These are phyloP conservation scores for Xylaria sp. DNA, from an alignment of 2,329 filamentous ascomycete genomes.

Conservation along the genomic window DNA sequence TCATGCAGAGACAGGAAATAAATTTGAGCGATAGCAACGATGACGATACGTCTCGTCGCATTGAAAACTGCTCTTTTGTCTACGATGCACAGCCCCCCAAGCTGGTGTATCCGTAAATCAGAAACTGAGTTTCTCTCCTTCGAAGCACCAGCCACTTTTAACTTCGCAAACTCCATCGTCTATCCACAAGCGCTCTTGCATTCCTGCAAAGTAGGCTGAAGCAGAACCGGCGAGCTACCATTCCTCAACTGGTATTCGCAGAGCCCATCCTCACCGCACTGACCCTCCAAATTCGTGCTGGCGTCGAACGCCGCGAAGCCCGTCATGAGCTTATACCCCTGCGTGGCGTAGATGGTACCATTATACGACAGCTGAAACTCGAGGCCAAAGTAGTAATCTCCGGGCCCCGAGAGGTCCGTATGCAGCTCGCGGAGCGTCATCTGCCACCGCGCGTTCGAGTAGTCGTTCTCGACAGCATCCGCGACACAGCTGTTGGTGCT, in stretches of 20 bases:
- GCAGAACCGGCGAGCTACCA: conserved; percentile 33
- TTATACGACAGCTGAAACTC: conserved; percentile 38
- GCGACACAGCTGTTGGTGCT: conserved; percentile 35
- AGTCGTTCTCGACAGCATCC: not conserved
- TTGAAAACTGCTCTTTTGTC: not conserved
- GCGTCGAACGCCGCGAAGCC: conserved; percentile 22
- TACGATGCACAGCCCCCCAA: not conserved
- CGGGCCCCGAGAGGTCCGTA: conserved; percentile 28
- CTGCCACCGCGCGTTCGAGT: conserved; percentile 36
- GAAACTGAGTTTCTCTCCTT: too few species aligned
- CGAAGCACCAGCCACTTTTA: not conserved
- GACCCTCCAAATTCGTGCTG: conserved; percentile 35
- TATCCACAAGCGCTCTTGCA: conserved; percentile 41
- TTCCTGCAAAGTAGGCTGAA: conserved; percentile 41
- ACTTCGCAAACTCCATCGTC: not conserved
- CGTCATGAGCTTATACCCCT: conserved; percentile 39
- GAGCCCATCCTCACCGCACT: conserved; percentile 37
- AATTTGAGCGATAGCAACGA: too few species aligned
- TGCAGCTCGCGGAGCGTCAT: conserved; percentile 41
- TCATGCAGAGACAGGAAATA: not conserved
- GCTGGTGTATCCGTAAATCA: not conserved
- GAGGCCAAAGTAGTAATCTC: conserved; percentile 37
- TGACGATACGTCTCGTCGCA: not conserved
- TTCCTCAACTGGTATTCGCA: conserved; percentile 39
- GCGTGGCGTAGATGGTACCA: conserved; percentile 32